phyloP scores from a whole-genome alignment of 2,329 filamentous ascomycete genomes.

The Diaporthe batatas region DNA sequence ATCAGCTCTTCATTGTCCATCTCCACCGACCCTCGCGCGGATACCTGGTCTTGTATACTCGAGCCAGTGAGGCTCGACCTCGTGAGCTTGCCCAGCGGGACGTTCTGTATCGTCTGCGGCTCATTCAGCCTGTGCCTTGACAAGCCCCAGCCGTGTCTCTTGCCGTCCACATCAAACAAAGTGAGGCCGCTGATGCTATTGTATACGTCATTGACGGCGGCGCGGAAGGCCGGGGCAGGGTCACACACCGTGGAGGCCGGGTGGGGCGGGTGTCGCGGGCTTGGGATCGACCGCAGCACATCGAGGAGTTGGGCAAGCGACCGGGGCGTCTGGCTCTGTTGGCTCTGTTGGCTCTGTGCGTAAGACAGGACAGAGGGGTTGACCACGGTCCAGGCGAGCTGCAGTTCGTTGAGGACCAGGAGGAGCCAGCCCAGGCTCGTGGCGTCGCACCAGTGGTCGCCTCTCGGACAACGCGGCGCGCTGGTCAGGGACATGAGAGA shows the following conservation, averaged over 20 bases:
- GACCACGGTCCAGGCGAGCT: slow-evolving; percentile 58
- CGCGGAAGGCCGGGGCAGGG: slow-evolving; percentile 61
- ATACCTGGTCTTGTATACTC: background rate
- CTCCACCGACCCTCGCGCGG: background rate
- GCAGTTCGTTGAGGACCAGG: slow-evolving; percentile 63
- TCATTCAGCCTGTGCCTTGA: slow-evolving; percentile 55
- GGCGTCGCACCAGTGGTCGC: slow-evolving; percentile 65
- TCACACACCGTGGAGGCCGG: slow-evolving; percentile 62
- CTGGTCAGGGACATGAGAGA: slow-evolving; percentile 52
- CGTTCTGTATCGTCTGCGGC: slow-evolving; percentile 51
- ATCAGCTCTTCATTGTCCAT: background rate
- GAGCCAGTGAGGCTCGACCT: slow-evolving; percentile 11
- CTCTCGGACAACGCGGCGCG: slow-evolving; percentile 62
- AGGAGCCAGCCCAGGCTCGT: slow-evolving; percentile 68
- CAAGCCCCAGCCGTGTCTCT: slow-evolving; percentile 63
- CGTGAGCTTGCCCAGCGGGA: slow-evolving; percentile 35
- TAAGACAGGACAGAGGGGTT: slow-evolving; percentile 46
- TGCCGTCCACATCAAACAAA: slow-evolving; percentile 62
- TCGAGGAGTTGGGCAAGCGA: slow-evolving; percentile 62
- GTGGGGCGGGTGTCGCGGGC: slow-evolving; percentile 57
- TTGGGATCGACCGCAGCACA: slow-evolving; percentile 58
- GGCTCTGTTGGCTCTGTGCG: slow-evolving; percentile 1
- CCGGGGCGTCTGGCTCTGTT: slow-evolving; percentile 46
- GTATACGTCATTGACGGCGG: slow-evolving; percentile 63
- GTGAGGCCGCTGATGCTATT: slow-evolving; percentile 65